Evolutionary conservation across 257 asterid species (phyloP), one percentile per base, ranked within the genome.

Genomic region (Solanum ahanhuiri): DNA sequence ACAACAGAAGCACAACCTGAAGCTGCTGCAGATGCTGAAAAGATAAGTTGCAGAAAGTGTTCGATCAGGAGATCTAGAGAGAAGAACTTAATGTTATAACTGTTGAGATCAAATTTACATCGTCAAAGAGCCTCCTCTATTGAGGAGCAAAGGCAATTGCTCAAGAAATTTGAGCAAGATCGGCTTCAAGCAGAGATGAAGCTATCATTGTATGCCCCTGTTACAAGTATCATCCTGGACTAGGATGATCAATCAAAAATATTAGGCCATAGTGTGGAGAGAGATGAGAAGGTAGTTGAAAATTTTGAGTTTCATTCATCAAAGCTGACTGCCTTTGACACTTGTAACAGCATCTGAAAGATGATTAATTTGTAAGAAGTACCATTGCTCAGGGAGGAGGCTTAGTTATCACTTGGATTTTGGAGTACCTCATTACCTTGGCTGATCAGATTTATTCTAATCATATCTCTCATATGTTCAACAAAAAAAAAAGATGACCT

Each of bases 191-290:
- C 93, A 76, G 93, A 93, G 97, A 93, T 90, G 96, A 92, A 89
- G 86, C 92, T 96, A 39, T 94, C 98, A 9, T 91, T 95, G 96
- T 92, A 89, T 85, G 98, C 98, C 35, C 94, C 98, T 72, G 94
- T 95, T 84, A 93, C 99, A 64, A 92, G 91, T 82, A 90, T 92
- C 60, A 92, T 95, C 73, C 98, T 97, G 1, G 69, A 89, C 90
- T 91, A 94, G 90, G 93, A 93, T 63, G 92, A 93, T 89, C 90
- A 91, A 72, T 93, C 97, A 81, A 90, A 85, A 87, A 91, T 91
- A 86, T 95, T 96, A 6, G 98, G 99, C 41, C 84, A 93, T 92
- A 94, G 89, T 25, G 96, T 94, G 87, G 91, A 87, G 71, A 90
- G 86, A 87, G 94, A 94, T 17, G 92, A 89, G 86, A 93, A 93